Base-by-base conservation (phyloP, 2,329 filamentous ascomycete genomes). In the Seiridium unicorne region DNA sequence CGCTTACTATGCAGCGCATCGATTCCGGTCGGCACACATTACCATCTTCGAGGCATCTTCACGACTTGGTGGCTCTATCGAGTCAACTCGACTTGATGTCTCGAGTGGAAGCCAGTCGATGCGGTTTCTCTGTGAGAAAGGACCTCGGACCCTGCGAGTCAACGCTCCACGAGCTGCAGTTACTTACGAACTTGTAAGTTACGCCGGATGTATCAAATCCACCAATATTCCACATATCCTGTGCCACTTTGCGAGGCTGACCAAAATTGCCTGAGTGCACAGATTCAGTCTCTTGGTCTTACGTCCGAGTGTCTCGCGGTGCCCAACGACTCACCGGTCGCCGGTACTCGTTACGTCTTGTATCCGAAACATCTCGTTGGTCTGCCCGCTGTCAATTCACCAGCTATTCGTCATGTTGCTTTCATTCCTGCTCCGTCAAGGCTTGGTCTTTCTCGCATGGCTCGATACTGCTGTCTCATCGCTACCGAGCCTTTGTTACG, bases 121-220 rank as follows among this genome's bases (percentile, higher is more conserved):
- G 44, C 34, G 34, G 13, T 38, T 59, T 13, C 40, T 60, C 9
- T 62, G 57, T 18, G 57, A 62, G 54, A 54, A 31, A 38, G 60
- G 60, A 9, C 60, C 60, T 5, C 47, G 60, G n/a, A 62, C 60
- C 31, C 54, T 62, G 6, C 53, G 60, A 11, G 60, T 53, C 8
- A 62, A 60, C 36, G 57, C 60, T 49, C 51, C 51, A 13, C 51
- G 57, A 54, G 60, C 60, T 31, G 51, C 57, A 44, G 57, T 56
- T 36, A 62, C 57, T 8, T 62, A 60, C 54, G 60, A 60, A 55
- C 57, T 62, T 38, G 60, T 62, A 46, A 54, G 57, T 60, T 18
- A 10, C 6, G 11, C 34, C 9, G 32, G 38, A 9, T 13, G n/a
- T 26, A 26, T 38, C 8, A 18, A 11, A 10, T 35, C 35, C 9